Evolutionary conservation across 306 rosid species (phyloP), one percentile per base, ranked within the genome.

Genomic region (Oxytropis ochrocephala): DNA sequence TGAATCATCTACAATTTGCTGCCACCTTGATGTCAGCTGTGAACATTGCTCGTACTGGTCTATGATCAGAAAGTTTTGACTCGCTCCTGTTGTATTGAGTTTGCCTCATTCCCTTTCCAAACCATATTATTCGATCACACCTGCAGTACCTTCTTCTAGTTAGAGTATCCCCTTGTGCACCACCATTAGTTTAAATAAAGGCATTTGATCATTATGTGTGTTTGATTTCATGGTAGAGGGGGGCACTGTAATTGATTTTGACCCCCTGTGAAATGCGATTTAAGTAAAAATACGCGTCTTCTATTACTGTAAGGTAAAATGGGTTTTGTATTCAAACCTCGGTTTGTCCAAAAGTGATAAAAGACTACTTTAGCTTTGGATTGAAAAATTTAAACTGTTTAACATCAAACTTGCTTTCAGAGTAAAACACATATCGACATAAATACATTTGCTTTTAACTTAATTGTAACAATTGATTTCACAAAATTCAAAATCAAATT

Each of bases 121-220:
- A 83, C 89, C 86, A 87, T 29, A 80, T 73, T 73, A 85, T 87
- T 51, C 85, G 59, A 61, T 85, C 88, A 33, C 86, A 85, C 86
- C 85, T 82, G 71, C 75, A 80, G 5, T 17, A 47, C 49, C 58
- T 11, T 62, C 54, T 24, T 50, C 12, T 33, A 1, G 44, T 77
- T 62, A 79, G 77, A 50, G 36, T 11, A 51, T 39, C 11, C 0
- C 29, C 54, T 43, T 47, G 52, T 10, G 44, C 50, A 41, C 11
- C 64, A 64, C 70, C 72, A n/a, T n/a, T n/a, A 17, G 69, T 57
- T 68, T 67, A 47, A 14, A 54, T 46, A 12, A 51, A 70, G 29
- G 11, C 75, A 60, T 76, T 72, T 75, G 52, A 36, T 21, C 27
- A 21, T 21, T 47, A 11, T 57, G 5, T 7, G 44, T n/a, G 1